Conservation (phyloP, 768 basidiomycete species). For the Rossbeevera mucosa region DNA sequence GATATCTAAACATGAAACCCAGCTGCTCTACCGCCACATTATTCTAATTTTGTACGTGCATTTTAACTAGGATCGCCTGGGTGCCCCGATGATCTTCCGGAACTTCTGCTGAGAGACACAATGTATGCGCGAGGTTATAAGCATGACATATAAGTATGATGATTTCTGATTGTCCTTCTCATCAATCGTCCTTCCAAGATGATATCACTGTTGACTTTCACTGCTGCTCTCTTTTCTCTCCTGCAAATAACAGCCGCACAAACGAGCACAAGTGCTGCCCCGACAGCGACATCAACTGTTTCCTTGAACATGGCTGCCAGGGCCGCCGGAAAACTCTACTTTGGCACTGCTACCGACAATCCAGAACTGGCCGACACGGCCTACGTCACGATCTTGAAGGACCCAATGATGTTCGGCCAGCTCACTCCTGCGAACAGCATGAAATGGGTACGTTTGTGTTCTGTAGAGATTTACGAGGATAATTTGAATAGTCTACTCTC, state of each 20-base stretch:
- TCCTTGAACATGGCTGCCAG: slow-evolving; percentile 35
- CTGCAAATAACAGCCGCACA: neutral
- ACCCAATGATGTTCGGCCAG: slow-evolving; percentile 15
- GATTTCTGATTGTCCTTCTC: neutral
- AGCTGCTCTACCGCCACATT: neutral
- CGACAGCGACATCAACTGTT: neutral
- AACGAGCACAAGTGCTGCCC: neutral
- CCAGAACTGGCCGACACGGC: slow-evolving; percentile 36
- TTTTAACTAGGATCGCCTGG: neutral
- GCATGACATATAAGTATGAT: slow-evolving; percentile 1
- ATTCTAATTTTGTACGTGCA: neutral
- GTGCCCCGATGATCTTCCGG: neutral
- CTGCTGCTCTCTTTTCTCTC: slow-evolving; percentile 5
- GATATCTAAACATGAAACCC: neutral
- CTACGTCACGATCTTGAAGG: slow-evolving; percentile 9
- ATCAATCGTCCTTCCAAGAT: neutral
- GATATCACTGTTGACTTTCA: slow-evolving; percentile 3
- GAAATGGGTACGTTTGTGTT: slow-evolving; percentile 18
- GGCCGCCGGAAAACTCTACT: slow-evolving; percentile 42
- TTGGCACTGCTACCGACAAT: slow-evolving; percentile 47
- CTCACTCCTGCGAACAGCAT: slow-evolving; percentile 19
- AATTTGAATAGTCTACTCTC: neutral
- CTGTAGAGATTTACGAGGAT: neutral
- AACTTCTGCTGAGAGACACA: neutral
- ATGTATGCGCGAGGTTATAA: neutral